phyloP scores from a whole-genome alignment of 2,329 filamentous ascomycete species.

The Beauveria australis region DNA sequence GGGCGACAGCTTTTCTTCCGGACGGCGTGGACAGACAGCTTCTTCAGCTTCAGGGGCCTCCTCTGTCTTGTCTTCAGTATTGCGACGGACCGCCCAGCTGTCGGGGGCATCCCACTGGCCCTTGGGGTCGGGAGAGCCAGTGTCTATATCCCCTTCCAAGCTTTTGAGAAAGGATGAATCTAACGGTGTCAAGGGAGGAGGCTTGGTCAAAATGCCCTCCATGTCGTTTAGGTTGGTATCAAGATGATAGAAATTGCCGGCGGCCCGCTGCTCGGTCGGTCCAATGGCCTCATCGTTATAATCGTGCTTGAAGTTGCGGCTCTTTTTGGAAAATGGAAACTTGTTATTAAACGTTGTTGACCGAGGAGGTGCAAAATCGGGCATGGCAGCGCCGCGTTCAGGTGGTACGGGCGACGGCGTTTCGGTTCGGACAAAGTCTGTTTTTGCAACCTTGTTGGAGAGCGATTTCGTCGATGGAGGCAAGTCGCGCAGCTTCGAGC shows the following conservation, averaged over 20 bases:
- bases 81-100: constrained; percentile 85
- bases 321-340: constrained; percentile 53
- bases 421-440: constrained; percentile 32
- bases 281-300: constrained; percentile 52
- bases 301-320: constrained; percentile 38
- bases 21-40: constrained; percentile 53
- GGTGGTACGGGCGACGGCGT: constrained; percentile 30
- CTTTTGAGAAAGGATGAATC: constrained; percentile 44
- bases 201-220: constrained; percentile 77
- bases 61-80: constrained; percentile 55
- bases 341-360: constrained; percentile 53
- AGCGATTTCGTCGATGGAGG: constrained; percentile 47
- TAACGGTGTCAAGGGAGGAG: constrained; percentile 63
- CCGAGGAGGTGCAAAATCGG: constrained; percentile 25
- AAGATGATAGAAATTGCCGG: constrained; percentile 61
- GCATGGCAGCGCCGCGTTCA: constrained; percentile 20
- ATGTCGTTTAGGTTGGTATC: constrained; percentile 87
- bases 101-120: constrained; percentile 88
- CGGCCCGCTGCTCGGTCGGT: constrained; percentile 50
- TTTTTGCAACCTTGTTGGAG: constrained; percentile 39
- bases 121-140: constrained; percentile 28
- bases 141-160: constrained; percentile 34
- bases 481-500: constrained; percentile 36
- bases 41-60: constrained; percentile 59
- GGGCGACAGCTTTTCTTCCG: constrained; percentile 65